phyloP scores from a whole-genome alignment of 768 basidiomycete species.

The Candolleomyces eurysporus region DNA sequence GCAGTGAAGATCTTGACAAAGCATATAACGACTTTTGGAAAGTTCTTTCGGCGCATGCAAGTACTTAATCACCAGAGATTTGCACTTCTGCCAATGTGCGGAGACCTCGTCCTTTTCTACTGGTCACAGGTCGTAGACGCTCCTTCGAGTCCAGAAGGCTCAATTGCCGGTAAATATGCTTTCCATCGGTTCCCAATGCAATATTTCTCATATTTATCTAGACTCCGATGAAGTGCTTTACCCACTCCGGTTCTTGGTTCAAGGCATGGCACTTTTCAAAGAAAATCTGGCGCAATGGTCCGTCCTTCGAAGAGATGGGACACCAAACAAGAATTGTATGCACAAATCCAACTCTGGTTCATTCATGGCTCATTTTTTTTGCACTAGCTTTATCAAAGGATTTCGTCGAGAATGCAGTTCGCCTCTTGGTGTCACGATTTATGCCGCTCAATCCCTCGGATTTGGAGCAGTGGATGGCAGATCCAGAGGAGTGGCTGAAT shows the following conservation, averaged over 20 bases:
- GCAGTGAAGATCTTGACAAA: constrained; percentile 60
- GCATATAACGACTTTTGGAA: constrained; percentile 72
- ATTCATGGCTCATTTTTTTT: constrained; percentile 5
- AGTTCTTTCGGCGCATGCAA: constrained; percentile 76
- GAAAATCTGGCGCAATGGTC: constrained; percentile 81
- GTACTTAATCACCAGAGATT: constrained; percentile 60
- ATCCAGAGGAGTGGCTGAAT: constrained; percentile 95
- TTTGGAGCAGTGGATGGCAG: constrained; percentile 78
- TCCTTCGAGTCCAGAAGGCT: constrained; percentile 48
- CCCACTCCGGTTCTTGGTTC: constrained; percentile 78
- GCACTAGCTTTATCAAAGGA: constrained; percentile 57
- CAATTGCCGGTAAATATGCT: constrained; percentile 50
- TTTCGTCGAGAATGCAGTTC: constrained; percentile 72
- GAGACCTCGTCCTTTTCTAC: constrained; percentile 71
- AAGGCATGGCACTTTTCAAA: constrained; percentile 84
- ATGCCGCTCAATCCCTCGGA: constrained; percentile 83
- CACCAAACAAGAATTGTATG: constrained; percentile 58
- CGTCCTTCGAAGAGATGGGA: constrained; percentile 58
- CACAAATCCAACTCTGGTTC: background rate
- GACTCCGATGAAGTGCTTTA: constrained; percentile 64
- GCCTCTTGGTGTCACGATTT: constrained; percentile 77
- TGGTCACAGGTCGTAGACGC: constrained; percentile 80
- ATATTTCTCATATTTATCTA: constrained; percentile 21
- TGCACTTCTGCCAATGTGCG: constrained; percentile 58
- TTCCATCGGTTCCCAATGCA: background rate